phyloP scores from a whole-genome alignment of 164 flowering plant species.

The grape (Vitis vinifera) region ASM3070453v1 NC_081819.1:379001-379500 shows the following conservation, averaged over 20 bases:
- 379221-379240: slow-evolving; percentile 34
- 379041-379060: slow-evolving; percentile 85
- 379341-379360: slow-evolving; percentile 21
- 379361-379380: slow-evolving; percentile 17
- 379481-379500: slow-evolving; percentile 40
- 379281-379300: slow-evolving; percentile 20
- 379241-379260: slow-evolving; percentile 15
- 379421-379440: slow-evolving; percentile 67
- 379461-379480: slow-evolving; percentile 62
- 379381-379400: slow-evolving; percentile 8
- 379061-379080: slow-evolving; percentile 72
- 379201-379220: slow-evolving; percentile 59
- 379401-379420: slow-evolving; percentile 31
- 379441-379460: slow-evolving; percentile 51
- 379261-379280: slow-evolving; percentile 9
- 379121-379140: slow-evolving; percentile 43
- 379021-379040: slow-evolving; percentile 79
- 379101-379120: slow-evolving; percentile 59
- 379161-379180: slow-evolving; percentile 68
- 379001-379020: slow-evolving; percentile 60
- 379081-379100: slow-evolving; percentile 81
- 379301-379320: slow-evolving; percentile 33
- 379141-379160: slow-evolving; percentile 39
- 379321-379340: slow-evolving; percentile 13
- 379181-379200: slow-evolving; percentile 33